Evolutionary conservation across 2,329 filamentous ascomycete species (phyloP), one percentile per base, ranked within the genome.

Genomic region (Sporothrix humicola): DNA sequence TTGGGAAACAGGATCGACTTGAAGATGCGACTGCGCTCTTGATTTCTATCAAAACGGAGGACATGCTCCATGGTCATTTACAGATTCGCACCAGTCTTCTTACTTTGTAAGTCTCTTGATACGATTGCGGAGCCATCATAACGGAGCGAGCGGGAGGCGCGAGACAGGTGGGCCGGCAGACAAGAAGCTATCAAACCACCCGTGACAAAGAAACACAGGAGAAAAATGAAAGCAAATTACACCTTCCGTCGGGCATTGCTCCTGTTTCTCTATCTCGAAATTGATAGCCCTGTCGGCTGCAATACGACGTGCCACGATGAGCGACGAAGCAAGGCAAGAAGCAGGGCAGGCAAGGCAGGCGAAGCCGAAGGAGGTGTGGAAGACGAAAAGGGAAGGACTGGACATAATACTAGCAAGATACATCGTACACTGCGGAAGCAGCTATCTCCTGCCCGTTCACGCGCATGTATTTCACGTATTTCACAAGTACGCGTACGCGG

Each of bases 241-340:
- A 3, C 17, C 10, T 50, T 15, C 20, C 10, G 20, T 6, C 13
- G 61, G 37, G 2, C n/a, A 48, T 48, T 65, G 4, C n/a, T 7
- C 37, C 17, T 52, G 23, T n/a, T 37, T 23, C 17, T 44, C 17
- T 15, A 23, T 69, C 66, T 23, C 20, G 23, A 23, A 46, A 48
- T 46, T 10, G 42, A 26, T 44, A 20, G 61, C 42, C 42, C 42
- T 66, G 42, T 15, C 42, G 42, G n/a, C 61, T 48, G 50, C 48
- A 37, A 69, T 69, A 17, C 23, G 66, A 56, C 48, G 66, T 69
- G 66, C 54, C 66, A 54, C 26, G 48, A 69, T 54, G 66, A 15
- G 26, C 23, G 46, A 46, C 26, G 23, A 68, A 44, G 63, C 20
- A 44, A 68, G 44, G 44, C 44, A 20, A 17, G 42, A 56, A 12